Evolutionary conservation across 1,284 basidiomycete species (phyloP), one percentile per base, ranked within the genome.

Genomic region (Apiotrichum montevideense): DNA sequence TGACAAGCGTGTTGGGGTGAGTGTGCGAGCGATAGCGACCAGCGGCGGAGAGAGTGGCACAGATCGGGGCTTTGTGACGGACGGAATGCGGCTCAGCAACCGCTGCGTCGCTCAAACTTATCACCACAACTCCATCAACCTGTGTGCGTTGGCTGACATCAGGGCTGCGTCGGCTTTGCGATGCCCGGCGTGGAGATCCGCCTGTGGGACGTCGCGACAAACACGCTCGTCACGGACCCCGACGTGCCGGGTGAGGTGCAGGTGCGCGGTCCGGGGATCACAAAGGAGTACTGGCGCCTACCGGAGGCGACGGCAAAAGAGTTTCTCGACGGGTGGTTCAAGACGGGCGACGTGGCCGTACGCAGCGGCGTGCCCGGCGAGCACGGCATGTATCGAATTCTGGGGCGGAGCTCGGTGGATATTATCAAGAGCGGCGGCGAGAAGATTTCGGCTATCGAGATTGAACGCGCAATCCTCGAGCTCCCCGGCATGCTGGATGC

Each of bases 391-490:
- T 65, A 63, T 44, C 64, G 63, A 35, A 67, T 75, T 44, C 61
- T 73, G 8, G 73, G 73, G 0, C 56, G 73, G 8, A 64, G 50
- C 29, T 64, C 61, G 29, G 68, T 69, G 3, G 70, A 72, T 49
- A 72, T 72, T 34, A 72, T 72, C 66, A 70, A 72, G 61, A 57
- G 61, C 14, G 73, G 73, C 4, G 73, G 73, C 14, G 73, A 75
- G 58, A 75, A 75, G 56, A 58, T 75, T 35, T 68, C 66, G 32
- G 73, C 73, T 6, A 56, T 75, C n/a, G 72, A 74, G 54, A 67
- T 75, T 33, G 73, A 75, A 57, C 51, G 68, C 43, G 67, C 69
- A 4, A 63, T 75, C 41, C 59, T 75, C 32, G 66, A 69, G 44
- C 59, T 75, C 9, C 61, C 59, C 13, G 69, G 64, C 40, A 67